These are phyloP conservation scores for Hydnum rufescens DNA, from an alignment of 768 basidiomycete species.

Conservation along the genomic window DNA sequence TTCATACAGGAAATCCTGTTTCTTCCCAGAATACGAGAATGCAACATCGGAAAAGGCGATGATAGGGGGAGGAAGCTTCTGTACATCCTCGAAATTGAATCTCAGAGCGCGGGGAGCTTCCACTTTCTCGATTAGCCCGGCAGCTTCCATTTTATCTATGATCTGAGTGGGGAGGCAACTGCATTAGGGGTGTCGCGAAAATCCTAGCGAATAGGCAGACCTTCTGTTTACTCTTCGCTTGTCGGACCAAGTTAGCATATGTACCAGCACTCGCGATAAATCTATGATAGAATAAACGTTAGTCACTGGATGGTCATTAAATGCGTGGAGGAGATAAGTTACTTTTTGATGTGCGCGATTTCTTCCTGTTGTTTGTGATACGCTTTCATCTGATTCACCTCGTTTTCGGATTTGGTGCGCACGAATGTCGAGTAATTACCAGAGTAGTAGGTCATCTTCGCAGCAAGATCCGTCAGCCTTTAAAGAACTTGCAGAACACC, in stretches of 20 bases:
- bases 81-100: constrained; percentile 94
- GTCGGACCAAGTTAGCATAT: constrained; percentile 94
- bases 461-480: not conserved
- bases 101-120: constrained; percentile 51
- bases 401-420: constrained; percentile 89
- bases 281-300: constrained; percentile 21
- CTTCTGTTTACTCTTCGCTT: constrained; percentile 99
- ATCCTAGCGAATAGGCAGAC: no score
- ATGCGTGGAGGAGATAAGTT: constrained; percentile 14
- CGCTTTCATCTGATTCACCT: constrained; percentile 99
- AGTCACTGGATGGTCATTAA: not conserved
- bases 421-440: constrained; percentile 98
- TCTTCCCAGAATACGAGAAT: constrained; percentile 86
- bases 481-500: not conserved
- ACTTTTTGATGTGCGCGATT: constrained; percentile 97
- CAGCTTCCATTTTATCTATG: constrained; percentile 99
- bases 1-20: constrained; percentile 72
- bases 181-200: not conserved
- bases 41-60: constrained; percentile 91
- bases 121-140: constrained; percentile 85
- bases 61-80: constrained; percentile 87
- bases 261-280: constrained; percentile 99
- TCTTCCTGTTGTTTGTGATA: constrained; percentile 98
- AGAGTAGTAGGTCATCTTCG: constrained; percentile 62
- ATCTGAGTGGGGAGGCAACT: constrained; percentile 26